Evolutionary conservation across 495 filamentous ascomycete species (phyloP).

Genomic region (Aspergillus avenaceus): DNA sequence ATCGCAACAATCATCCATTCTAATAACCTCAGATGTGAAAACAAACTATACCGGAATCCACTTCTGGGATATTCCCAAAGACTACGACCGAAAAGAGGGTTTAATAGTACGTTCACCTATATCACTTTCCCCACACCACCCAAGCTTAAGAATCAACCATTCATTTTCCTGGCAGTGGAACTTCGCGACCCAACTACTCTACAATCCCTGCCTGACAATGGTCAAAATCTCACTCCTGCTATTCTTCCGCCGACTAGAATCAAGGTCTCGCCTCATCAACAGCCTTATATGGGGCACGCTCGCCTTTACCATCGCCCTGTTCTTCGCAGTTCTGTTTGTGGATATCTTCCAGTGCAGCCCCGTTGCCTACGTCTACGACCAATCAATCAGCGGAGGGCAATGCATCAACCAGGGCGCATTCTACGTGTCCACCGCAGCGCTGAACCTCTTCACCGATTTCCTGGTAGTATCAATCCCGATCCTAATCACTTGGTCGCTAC

Average conservation of each 20-base stretch:
- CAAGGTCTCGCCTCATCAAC: conserved; percentile 29
- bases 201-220: conserved; percentile 59
- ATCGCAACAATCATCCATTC: not conserved
- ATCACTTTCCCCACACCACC: too few relatives aligned
- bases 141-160: not conserved
- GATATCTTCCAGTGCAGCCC: conserved; percentile 56
- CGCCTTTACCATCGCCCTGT: conserved; percentile 45
- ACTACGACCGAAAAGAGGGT: conserved; percentile 14
- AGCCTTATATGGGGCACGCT: conserved; percentile 39
- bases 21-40: conserved; percentile 39
- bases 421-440: conserved; percentile 37
- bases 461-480: conserved; percentile 44
- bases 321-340: conserved; percentile 51
- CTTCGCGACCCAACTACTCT: conserved; percentile 56
- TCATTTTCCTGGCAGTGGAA: conserved; percentile 21
- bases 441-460: conserved; percentile 46
- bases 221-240: conserved; percentile 54
- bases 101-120: conserved; percentile 16
- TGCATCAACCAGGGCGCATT: conserved; percentile 41
- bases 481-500: conserved; percentile 42
- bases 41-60: conserved; percentile 50
- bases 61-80: conserved; percentile 35
- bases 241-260: conserved; percentile 47
- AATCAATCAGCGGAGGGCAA: conserved; percentile 26
- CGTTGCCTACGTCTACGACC: conserved; percentile 39